These are phyloP conservation scores for Cardamine resedifolia DNA, from an alignment of 345 rosid species.

Conservation along the genomic window DNA sequence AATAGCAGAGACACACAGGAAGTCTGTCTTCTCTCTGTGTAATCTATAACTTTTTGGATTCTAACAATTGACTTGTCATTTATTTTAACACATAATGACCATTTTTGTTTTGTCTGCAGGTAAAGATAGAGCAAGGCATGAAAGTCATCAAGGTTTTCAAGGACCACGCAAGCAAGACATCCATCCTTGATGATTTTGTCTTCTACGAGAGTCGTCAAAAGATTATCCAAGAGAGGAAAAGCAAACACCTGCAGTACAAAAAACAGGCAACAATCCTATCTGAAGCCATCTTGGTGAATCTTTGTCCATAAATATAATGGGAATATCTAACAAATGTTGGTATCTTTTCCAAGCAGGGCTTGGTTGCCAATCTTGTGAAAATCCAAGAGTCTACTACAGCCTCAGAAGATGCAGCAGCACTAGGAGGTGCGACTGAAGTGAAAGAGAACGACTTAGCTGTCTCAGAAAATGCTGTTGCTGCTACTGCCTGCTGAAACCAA, in stretches of 20 bases:
- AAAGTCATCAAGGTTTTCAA: slow-evolving; percentile 56
- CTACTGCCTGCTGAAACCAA: slow-evolving; percentile 49
- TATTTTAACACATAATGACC: background rate
- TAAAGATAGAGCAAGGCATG: slow-evolving; percentile 51
- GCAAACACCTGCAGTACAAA: slow-evolving; percentile 46
- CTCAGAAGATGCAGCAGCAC: slow-evolving; percentile 3
- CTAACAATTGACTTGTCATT: background rate
- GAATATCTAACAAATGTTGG: background rate
- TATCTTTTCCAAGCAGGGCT: slow-evolving; percentile 16
- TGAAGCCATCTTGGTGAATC: slow-evolving; percentile 6
- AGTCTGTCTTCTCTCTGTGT: slow-evolving; percentile 39
- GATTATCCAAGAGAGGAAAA: slow-evolving; percentile 52
- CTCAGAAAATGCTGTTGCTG: slow-evolving; percentile 28
- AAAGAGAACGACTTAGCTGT: slow-evolving; percentile 16
- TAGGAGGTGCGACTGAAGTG: slow-evolving; percentile 2
- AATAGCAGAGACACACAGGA: slow-evolving; percentile 88
- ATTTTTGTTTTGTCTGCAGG: slow-evolving; percentile 35
- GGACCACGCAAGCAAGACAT: slow-evolving; percentile 50
- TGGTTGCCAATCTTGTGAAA: background rate
- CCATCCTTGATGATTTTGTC: slow-evolving; percentile 60
- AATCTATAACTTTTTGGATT: background rate
- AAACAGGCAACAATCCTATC: slow-evolving; percentile 46
- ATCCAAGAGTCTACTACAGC: background rate
- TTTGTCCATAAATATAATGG: background rate
- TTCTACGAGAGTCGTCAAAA: slow-evolving; percentile 56